A percentile compares a stretch with the other conserved stretches of the same genome.
Evolutionary conservation across 2,329 filamentous ascomycete genomes (phyloP).

Genomic region (Epichloe aotearoae): DNA sequence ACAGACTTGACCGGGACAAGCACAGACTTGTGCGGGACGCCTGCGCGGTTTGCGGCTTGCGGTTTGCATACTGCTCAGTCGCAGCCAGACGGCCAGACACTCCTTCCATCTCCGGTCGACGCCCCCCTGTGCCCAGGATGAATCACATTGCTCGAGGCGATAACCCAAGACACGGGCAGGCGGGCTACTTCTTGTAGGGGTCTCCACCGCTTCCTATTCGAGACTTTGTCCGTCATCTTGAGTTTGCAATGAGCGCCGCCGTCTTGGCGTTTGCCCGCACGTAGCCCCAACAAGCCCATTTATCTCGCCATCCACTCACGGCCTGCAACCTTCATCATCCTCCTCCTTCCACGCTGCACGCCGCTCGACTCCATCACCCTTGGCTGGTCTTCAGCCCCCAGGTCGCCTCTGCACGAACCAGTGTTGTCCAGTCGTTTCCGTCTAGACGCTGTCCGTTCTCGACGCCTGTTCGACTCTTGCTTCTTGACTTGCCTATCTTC

Average conservation of each 20-base stretch:
- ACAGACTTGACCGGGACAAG: neutral
- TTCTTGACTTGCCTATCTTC: neutral
- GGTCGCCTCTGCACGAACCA: slow-evolving; percentile 3
- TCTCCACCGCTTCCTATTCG: slow-evolving; percentile 1
- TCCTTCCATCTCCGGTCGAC: neutral
- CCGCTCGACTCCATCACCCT: slow-evolving; percentile 1
- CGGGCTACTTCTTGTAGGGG: neutral
- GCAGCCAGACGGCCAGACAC: neutral
- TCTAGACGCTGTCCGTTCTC: neutral
- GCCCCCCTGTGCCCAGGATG: neutral
- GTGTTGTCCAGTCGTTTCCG: slow-evolving; percentile 6
- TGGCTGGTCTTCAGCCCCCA: neutral
- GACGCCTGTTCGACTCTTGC: neutral
- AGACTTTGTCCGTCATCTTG: neutral
- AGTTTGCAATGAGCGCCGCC: neutral
- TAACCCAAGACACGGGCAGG: too few species aligned
- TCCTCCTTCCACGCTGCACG: neutral
- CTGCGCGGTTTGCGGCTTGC: neutral
- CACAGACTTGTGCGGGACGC: neutral
- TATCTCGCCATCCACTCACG: neutral
- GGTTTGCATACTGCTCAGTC: neutral
- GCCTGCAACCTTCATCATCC: neutral
- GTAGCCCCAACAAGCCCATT: slow-evolving; percentile 1
- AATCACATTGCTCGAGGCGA: neutral
- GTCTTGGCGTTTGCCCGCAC: neutral